Base-by-base conservation (phyloP, 352 stramenopile genomes). In the Pythium dissotocum region DNA sequence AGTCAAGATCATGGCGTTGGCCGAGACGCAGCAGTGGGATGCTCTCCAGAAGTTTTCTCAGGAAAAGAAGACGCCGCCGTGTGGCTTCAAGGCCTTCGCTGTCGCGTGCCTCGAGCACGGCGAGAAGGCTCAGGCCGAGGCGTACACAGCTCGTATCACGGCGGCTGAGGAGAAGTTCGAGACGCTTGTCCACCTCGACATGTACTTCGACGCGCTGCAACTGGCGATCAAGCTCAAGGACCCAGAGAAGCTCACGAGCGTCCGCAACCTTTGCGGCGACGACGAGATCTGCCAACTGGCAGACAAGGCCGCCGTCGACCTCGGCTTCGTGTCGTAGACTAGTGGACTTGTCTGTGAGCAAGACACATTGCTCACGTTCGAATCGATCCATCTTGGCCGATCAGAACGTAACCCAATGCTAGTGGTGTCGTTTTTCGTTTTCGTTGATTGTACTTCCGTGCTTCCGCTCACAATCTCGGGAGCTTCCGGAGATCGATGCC, bases 1-100 rank as follows among this genome's bases (percentile, higher is more conserved):
- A 63, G 85, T 97, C 44, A 97, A 97, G 73, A 97, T 97, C 64
- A 88, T 92, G 58, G 89, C 89, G 36, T 73, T 97, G 6, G 87
- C 87, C 5, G 83, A 95, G 62, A 95, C 82, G 14, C 77, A 81
- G 14, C 87, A 98, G 52, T 98, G 90, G 89, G 88, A 94, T 67
- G 78, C 82, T 30, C 77, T 98, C 53, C 87, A 93, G 58, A 94
- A 94, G 67, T 93, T 94, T 48, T 94, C 87, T 32, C 78, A 84
- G 65, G 87, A 94, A 69, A 93, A 93, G 79, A 94, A 94, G 75
- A 93, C 76, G 14, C 87, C 87, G 18, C 87, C 87, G 35, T 94
- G 87, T 33, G 87, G 87, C 1, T 94, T 94, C 72, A 94, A 94
- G 71, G 85, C 85, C 6, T 94, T 94, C 63, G 87, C 87, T 0